Percentiles rank a stretch among this genome's conserved stretches.
phyloP scores from a whole-genome alignment of 352 stramenopile species.

The Paralagenidium karlingii region DNA sequence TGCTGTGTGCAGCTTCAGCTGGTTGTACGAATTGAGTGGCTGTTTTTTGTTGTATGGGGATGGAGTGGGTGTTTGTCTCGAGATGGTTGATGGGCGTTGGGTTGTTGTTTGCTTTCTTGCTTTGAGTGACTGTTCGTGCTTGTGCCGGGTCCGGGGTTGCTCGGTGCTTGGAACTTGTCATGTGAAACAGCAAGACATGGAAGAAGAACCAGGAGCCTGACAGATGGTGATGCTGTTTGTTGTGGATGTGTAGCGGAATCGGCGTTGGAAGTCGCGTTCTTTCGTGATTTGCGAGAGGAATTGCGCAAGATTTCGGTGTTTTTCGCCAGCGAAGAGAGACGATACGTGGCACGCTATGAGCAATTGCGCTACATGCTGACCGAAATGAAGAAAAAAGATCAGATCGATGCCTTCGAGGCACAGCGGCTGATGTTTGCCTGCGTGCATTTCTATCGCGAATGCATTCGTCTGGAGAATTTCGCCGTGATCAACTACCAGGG shows the following conservation, averaged over 20 bases:
- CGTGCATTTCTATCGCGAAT: slow-evolving; percentile 76
- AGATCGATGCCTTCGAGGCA: slow-evolving; percentile 25
- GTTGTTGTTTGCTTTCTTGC: too few species aligned
- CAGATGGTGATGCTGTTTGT: too few species aligned
- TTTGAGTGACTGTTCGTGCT: too few species aligned
- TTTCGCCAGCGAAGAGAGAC: slow-evolving; percentile 63
- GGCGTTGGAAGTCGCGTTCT: slow-evolving; percentile 65
- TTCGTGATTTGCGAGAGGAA: slow-evolving; percentile 53
- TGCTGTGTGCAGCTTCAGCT: too few species aligned
- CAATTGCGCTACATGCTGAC: slow-evolving; percentile 60
- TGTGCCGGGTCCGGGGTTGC: too few species aligned
- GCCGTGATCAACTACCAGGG: slow-evolving; percentile 79
- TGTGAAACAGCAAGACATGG: too few species aligned
- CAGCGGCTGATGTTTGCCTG: slow-evolving; percentile 72
- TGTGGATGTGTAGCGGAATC: slow-evolving; percentile 35
- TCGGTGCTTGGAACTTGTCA: too few species aligned
- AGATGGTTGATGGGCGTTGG: too few species aligned
- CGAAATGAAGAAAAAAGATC: slow-evolving; percentile 27
- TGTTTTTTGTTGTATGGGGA: too few species aligned
- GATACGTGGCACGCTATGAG: slow-evolving; percentile 49
- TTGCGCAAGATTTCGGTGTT: slow-evolving; percentile 77
- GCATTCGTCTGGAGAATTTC: slow-evolving; percentile 72
- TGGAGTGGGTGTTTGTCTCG: too few species aligned
- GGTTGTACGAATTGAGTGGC: too few species aligned
- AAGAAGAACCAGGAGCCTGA: too few species aligned